Evolutionary conservation across 2,329 filamentous ascomycete genomes (phyloP).

Genomic region (Diaporthe capsici): DNA sequence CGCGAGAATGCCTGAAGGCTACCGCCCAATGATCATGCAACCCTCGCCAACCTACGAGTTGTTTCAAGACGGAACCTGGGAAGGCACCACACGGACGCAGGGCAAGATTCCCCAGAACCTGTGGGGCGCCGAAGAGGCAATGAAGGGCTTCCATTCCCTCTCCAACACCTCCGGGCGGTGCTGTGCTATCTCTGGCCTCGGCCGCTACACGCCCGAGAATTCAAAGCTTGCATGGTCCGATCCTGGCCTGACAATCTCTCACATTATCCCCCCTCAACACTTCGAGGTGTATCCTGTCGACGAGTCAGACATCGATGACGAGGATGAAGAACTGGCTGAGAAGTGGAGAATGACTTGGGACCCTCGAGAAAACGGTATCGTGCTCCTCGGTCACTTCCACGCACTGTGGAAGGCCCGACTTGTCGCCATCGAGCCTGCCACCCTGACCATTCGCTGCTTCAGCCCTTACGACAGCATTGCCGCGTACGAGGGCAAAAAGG

Average conservation of each 20-base stretch:
- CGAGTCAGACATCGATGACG: not conserved
- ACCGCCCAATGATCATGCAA: not conserved
- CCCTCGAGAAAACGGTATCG: not conserved
- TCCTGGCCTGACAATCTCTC: not conserved
- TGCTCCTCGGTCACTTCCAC: not conserved
- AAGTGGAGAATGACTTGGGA: constrained; percentile 27
- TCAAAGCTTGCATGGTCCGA: not conserved
- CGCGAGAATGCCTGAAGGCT: not conserved
- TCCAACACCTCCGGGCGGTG: not conserved
- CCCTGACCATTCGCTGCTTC: constrained; percentile 39
- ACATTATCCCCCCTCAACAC: not conserved
- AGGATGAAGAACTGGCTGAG: not conserved
- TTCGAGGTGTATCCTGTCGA: constrained; percentile 3
- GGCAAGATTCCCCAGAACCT: constrained; percentile 72
- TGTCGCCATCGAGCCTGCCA: constrained; percentile 16
- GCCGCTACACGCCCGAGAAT: not conserved
- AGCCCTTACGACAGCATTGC: constrained; percentile 40
- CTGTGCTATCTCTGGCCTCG: constrained; percentile 19
- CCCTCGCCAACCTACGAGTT: not conserved
- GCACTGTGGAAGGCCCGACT: constrained; percentile 26
- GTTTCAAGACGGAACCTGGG: not conserved
- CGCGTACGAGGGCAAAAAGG: constrained; percentile 37
- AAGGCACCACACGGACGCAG: constrained; percentile 74
- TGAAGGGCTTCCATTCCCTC: constrained; percentile 6
- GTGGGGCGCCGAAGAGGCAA: not conserved